These are phyloP conservation scores for Lomentospora prolificans DNA, from an alignment of 2,329 filamentous ascomycete genomes.

Conservation along the genomic window DNA sequence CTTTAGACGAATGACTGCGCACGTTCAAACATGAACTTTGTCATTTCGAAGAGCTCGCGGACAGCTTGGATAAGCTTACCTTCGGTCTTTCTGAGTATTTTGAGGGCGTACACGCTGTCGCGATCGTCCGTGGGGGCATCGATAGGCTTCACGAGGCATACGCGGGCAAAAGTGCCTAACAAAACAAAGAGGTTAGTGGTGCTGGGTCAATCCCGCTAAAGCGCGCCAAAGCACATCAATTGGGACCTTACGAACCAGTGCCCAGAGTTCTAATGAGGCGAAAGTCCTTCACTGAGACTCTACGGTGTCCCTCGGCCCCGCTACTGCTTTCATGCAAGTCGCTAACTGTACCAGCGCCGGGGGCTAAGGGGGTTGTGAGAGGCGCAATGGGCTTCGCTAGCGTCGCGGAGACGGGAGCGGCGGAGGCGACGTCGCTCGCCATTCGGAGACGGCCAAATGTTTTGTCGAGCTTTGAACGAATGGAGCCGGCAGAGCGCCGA, in stretches of 20 bases:
- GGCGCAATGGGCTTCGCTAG: background rate
- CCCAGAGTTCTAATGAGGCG: constrained; percentile 65
- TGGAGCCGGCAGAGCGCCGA: constrained; percentile 1
- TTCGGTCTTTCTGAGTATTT: constrained; percentile 64
- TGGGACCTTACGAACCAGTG: constrained; percentile 45
- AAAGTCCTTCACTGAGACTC: constrained; percentile 48
- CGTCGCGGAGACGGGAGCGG: background rate
- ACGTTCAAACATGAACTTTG: too few species aligned
- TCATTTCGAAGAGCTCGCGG: too few species aligned
- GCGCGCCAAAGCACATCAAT: background rate
- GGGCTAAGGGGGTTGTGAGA: background rate
- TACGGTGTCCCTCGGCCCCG: background rate
- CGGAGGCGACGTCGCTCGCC: constrained; percentile 6
- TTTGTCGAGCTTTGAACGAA: constrained; percentile 7
- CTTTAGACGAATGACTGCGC: constrained; percentile 63
- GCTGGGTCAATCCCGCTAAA: background rate
- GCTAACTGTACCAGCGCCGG: background rate
- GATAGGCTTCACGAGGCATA: constrained; percentile 64
- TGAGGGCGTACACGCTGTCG: constrained; percentile 67
- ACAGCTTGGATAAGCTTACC: too few species aligned
- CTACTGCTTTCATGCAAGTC: background rate
- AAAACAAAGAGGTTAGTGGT: background rate
- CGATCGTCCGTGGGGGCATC: constrained; percentile 41
- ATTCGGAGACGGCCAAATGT: constrained; percentile 3
- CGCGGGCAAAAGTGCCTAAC: constrained; percentile 68